These are phyloP conservation scores for Lactarius quietus DNA, from an alignment of 768 basidiomycete species.

Conservation along the genomic window DNA sequence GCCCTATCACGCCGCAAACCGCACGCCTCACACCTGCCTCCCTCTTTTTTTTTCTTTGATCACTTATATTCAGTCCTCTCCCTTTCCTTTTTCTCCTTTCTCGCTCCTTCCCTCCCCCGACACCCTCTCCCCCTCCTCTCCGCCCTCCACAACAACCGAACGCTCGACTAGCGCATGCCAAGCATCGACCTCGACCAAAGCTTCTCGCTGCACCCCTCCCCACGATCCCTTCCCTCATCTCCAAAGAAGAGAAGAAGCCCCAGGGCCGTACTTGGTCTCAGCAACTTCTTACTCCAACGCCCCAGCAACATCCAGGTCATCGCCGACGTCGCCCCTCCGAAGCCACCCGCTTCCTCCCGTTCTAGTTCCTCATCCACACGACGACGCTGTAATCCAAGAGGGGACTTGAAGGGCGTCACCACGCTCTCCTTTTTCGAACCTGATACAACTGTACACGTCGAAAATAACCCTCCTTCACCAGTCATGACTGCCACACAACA, in stretches of 20 bases:
- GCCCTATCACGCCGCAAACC: slow-evolving; percentile 35
- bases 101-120: slow-evolving; percentile 29
- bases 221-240: slow-evolving; percentile 28
- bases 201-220: slow-evolving; percentile 32
- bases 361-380: slow-evolving; percentile 37
- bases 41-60: slow-evolving; percentile 28
- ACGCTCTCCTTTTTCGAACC: slow-evolving; percentile 44
- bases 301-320: slow-evolving; percentile 27
- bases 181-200: slow-evolving; percentile 38
- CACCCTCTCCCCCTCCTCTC: slow-evolving; percentile 29
- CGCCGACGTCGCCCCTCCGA: slow-evolving; percentile 30
- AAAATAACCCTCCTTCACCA: slow-evolving; percentile 24
- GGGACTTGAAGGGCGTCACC: slow-evolving; percentile 38
- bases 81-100: slow-evolving; percentile 27
- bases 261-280: slow-evolving; percentile 47
- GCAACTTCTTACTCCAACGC: slow-evolving; percentile 35
- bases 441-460: slow-evolving; percentile 33
- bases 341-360: slow-evolving; percentile 35
- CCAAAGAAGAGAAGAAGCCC: slow-evolving; percentile 42
- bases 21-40: slow-evolving; percentile 30
- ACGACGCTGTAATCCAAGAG: slow-evolving; percentile 40
- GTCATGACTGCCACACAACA: slow-evolving; percentile 29
- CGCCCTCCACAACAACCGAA: slow-evolving; percentile 29
- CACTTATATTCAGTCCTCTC: slow-evolving; percentile 20
- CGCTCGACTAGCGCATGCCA: slow-evolving; percentile 39